Conservation (phyloP, 495 filamentous ascomycete genomes). For the Gamarada debralockiae region DNA sequence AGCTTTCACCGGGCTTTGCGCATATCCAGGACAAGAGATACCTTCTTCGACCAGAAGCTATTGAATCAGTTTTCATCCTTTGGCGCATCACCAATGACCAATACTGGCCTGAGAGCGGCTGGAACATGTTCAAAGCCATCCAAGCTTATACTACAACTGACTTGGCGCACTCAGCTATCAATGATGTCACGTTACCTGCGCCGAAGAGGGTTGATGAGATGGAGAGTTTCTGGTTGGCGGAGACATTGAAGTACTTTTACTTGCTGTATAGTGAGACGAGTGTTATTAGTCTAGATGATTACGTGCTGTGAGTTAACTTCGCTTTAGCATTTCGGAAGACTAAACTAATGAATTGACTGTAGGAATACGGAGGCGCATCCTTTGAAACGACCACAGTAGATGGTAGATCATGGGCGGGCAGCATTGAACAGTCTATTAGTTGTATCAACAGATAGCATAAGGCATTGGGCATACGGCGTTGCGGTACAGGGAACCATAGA, state of each 20-base stretch:
- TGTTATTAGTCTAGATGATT: constrained; percentile 56
- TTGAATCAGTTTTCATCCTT: constrained; percentile 61
- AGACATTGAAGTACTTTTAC: constrained; percentile 94
- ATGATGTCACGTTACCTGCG: constrained; percentile 27
- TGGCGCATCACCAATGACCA: constrained; percentile 54
- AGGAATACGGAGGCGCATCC: constrained; percentile 77
- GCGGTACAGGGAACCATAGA: too few relatives aligned
- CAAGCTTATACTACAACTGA: constrained; percentile 37
- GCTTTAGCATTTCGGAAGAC: neutral
- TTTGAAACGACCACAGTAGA: constrained; percentile 35
- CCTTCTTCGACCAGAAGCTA: constrained; percentile 48
- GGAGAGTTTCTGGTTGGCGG: constrained; percentile 67
- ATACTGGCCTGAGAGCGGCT: constrained; percentile 53
- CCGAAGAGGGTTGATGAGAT: constrained; percentile 41
- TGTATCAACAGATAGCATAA: too few relatives aligned
- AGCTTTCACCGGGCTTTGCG: constrained; percentile 18
- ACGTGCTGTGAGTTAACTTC: constrained; percentile 27
- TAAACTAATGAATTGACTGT: neutral
- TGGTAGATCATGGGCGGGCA: neutral
- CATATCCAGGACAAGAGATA: constrained; percentile 19
- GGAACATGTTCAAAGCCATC: constrained; percentile 54
- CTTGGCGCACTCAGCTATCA: constrained; percentile 41
- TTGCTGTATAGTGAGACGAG: constrained; percentile 74
- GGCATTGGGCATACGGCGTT: too few relatives aligned
- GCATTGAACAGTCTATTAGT: too few relatives aligned